A percentile compares a stretch with the other conserved stretches of the same genome.
phyloP scores from a whole-genome alignment of 169 alveolate species.

The Eimeria falciformis region DNA sequence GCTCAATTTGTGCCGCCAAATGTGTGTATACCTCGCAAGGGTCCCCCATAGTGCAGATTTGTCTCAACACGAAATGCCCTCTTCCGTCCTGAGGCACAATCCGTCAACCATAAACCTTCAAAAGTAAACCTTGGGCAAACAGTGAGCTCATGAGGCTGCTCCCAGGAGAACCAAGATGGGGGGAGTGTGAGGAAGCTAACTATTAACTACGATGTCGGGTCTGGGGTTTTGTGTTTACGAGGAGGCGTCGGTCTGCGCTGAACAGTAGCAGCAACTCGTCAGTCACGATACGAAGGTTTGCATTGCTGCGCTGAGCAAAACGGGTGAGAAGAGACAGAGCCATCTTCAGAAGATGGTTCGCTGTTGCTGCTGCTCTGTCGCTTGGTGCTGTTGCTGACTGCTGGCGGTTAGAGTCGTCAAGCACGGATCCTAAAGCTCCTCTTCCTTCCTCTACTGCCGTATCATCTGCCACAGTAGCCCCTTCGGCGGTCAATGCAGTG shows the following conservation, averaged over 20 bases:
- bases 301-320: constrained; percentile 39
- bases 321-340: constrained; percentile 51
- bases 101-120: background rate
- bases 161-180: no score
- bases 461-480: background rate
- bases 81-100: constrained; percentile 46
- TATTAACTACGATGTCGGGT: no score
- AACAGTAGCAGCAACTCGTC: constrained; percentile 59
- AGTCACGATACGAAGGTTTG: constrained; percentile 37
- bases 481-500: constrained; percentile 57
- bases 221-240: constrained; percentile 11
- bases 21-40: constrained; percentile 59
- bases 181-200: no score
- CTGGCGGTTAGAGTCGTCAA: constrained; percentile 45
- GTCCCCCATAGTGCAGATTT: constrained; percentile 67
- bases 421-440: constrained; percentile 21
- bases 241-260: constrained; percentile 37
- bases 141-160: no score
- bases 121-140: background rate
- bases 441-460: constrained; percentile 13
- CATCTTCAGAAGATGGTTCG: constrained; percentile 56
- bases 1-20: constrained; percentile 37
- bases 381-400: constrained; percentile 35
- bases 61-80: constrained; percentile 62
- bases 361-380: constrained; percentile 26